Evolutionary conservation across 495 filamentous ascomycete genomes (phyloP), one percentile per base, ranked within the genome.

Genomic region (Amniculicola lignicola): DNA sequence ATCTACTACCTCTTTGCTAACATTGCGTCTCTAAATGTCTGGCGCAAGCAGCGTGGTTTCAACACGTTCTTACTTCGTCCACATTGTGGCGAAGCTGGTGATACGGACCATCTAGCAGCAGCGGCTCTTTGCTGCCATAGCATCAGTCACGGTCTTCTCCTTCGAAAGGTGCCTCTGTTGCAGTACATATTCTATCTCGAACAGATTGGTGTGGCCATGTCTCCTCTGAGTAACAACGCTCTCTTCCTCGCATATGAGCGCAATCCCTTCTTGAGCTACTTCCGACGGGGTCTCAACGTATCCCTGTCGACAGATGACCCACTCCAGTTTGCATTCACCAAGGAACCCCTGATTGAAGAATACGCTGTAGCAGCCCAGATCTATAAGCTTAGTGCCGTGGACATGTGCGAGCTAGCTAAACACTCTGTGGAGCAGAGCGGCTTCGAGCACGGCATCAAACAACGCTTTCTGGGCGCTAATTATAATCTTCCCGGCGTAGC

Each of bases 161-260:
- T 98, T 28, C 83, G 94, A 28, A 98, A 98, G 66, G 90, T 97
- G 7, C 94, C 93, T 3, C 69, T 98, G 41, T 69, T 98, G 54
- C 93, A 98, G 66, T 98, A 98, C 70, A 85, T 97, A 44, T 98
- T 95, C 72, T 98, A 98, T 61, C 82, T 98, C 19, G 90, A 98
- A 63, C 90, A 95, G 66, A 96, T 98, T 57, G 93, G 93, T 50
- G 93, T 98, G 65, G 93, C 93, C 50, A 98, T 98, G 93, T 97
- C 93, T 9, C 93, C 93, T 22, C 82, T 98, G 25, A 95, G 89
- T 68, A 98, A 98, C 76, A 98, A 98, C 63, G 93, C 93, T 0
- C 71, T 98, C 24, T 98, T 98, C 73, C 76, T 98, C 33, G 91
- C 93, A 16, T 98, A 98, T 67, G 93, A 98, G 69, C 84, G 95